A percentile compares a stretch with the other conserved stretches of the same genome.
Evolutionary conservation across 306 rosid genomes (phyloP).

Genomic region (Dicorynia guianensis): DNA sequence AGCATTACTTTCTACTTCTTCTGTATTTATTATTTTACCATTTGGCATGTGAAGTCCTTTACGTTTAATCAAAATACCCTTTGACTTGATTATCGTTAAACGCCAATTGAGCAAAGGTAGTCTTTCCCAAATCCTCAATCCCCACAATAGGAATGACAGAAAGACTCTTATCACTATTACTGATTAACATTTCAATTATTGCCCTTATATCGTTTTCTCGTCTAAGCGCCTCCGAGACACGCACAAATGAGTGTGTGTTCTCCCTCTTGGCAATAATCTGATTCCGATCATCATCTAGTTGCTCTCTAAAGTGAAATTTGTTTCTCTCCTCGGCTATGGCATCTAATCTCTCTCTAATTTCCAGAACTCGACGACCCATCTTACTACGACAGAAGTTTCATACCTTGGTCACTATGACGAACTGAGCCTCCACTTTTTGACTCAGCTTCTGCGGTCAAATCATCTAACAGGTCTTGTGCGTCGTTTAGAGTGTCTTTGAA

Average conservation of each 20-base stretch:
- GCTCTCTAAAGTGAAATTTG: slow-evolving; percentile 9
- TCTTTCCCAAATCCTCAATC: slow-evolving; percentile 42
- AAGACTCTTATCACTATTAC: neutral
- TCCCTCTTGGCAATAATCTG: too few relatives aligned
- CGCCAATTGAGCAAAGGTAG: slow-evolving; percentile 40
- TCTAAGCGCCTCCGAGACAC: too few relatives aligned
- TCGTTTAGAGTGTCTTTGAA: slow-evolving; percentile 33
- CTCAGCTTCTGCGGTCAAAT: slow-evolving; percentile 32
- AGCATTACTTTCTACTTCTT: too few relatives aligned
- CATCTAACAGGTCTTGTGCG: slow-evolving; percentile 44
- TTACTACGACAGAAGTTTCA: slow-evolving; percentile 6
- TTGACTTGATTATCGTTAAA: slow-evolving; percentile 35
- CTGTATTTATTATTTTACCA: too few relatives aligned
- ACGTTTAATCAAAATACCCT: too few relatives aligned
- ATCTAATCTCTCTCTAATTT: slow-evolving; percentile 24
- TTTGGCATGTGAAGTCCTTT: too few relatives aligned
- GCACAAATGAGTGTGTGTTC: too few relatives aligned
- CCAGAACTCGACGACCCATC: slow-evolving; percentile 32
- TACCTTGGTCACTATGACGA: neutral
- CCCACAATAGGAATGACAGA: slow-evolving; percentile 42
- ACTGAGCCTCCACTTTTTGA: slow-evolving; percentile 21
- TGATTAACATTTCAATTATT: too few relatives aligned
- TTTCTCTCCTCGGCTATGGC: slow-evolving; percentile 6
- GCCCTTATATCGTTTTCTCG: too few relatives aligned
- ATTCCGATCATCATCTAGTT: too few relatives aligned